Evolutionary conservation across 164 flowering plant species (phyloP).

Genomic region (Sextonia rubra): DNA sequence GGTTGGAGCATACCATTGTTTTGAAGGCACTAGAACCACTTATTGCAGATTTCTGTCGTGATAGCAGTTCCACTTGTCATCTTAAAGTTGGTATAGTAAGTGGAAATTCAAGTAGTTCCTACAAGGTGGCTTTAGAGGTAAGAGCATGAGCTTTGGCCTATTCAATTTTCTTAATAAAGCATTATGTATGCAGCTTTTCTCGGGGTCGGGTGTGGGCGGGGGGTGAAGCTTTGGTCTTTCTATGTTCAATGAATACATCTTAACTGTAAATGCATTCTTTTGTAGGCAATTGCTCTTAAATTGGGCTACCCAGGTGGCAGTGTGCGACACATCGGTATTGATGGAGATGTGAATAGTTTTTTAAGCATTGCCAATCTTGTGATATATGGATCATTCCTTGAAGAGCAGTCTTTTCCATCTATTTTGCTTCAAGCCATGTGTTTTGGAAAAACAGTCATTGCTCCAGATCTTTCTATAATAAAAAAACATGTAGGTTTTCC

Average conservation of each 20-base stretch:
- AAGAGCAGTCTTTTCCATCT: constrained; percentile 87
- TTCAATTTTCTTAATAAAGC: neutral
- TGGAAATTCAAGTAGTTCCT: constrained; percentile 50
- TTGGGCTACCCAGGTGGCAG: constrained; percentile 60
- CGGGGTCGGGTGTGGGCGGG: no score
- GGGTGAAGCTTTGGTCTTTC: constrained; percentile 2
- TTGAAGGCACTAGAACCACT: constrained; percentile 70
- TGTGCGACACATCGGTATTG: constrained; percentile 49
- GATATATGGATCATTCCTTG: constrained; percentile 85
- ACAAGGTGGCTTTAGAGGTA: constrained; percentile 76
- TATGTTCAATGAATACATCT: neutral
- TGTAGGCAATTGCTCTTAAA: constrained; percentile 64
- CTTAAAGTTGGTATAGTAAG: constrained; percentile 55
- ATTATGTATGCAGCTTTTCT: neutral
- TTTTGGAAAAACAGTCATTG: constrained; percentile 73
- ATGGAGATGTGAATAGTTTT: constrained; percentile 38
- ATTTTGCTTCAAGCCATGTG: constrained; percentile 76
- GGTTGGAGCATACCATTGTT: constrained; percentile 90
- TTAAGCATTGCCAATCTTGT: constrained; percentile 62
- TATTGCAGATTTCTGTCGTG: constrained; percentile 30
- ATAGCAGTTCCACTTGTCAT: constrained; percentile 32
- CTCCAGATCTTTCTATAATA: constrained; percentile 76
- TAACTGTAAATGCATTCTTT: constrained; percentile 2
- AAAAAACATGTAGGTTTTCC: constrained; percentile 64
- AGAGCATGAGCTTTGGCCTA: neutral